A percentile compares a stretch with the other conserved stretches of the same genome.
phyloP scores from a whole-genome alignment of 352 stramenopile species.

The Phytophthora macrochlamydospora region DNA sequence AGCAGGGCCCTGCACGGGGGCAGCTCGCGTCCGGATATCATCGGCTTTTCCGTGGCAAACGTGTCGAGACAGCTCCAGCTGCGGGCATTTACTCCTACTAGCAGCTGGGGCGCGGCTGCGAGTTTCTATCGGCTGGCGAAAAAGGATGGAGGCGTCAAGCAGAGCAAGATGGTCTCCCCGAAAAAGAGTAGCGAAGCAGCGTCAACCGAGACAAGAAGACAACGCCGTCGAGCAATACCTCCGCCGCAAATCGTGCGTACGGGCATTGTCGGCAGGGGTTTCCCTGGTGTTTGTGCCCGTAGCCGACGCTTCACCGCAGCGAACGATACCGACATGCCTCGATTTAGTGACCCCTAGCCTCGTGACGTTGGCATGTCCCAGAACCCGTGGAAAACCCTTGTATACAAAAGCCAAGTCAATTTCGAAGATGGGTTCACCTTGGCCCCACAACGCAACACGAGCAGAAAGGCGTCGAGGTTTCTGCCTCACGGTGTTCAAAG shows the following conservation, averaged over 20 bases:
- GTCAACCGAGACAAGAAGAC: background rate
- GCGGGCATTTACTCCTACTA: too few species aligned
- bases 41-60: too few species aligned
- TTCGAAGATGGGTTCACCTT: constrained; percentile 4
- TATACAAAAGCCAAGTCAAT: background rate
- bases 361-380: constrained; percentile 2
- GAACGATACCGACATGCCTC: background rate
- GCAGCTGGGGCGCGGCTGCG: background rate
- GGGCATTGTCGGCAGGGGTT: background rate
- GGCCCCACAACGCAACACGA: constrained; percentile 20
- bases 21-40: too few species aligned
- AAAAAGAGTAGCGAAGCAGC: background rate
- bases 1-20: too few species aligned
- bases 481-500: too few species aligned
- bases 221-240: too few species aligned
- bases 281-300: background rate
- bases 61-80: too few species aligned
- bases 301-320: too few species aligned
- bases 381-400: too few species aligned
- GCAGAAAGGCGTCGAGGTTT: too few species aligned
- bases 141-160: background rate
- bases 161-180: too few species aligned
- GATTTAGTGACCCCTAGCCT: background rate
- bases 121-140: background rate
- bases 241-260: background rate